Evolutionary conservation across 2,329 filamentous ascomycete species (phyloP), one percentile per base, ranked within the genome.

Genomic region (Ophiostoma australiae): DNA sequence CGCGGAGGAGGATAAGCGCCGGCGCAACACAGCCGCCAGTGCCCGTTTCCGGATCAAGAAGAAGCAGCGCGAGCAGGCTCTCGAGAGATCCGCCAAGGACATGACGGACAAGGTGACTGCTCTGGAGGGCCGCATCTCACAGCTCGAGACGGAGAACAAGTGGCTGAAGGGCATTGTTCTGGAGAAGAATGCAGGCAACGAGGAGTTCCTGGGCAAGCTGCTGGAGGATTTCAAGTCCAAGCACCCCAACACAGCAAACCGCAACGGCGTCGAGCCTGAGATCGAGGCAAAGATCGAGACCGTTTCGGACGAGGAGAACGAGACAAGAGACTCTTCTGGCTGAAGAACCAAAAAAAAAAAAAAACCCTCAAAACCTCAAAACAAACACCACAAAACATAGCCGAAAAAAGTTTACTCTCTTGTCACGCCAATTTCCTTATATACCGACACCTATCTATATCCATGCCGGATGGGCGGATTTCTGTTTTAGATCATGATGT

Each of bases 31-130:
- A 1, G 93, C 93, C 41, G 93, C 93, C 70, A 93, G 90, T 75
- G 93, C 93, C 23, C 90, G 93, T 68, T 97, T 97, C 85, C 90
- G 93, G 72, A 89, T 95, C 78, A 97, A 97, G 88, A 97, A 97
- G 90, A 97, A 97, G 87, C 92, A 95, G 82, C 90, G 93, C 69
- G 93, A 97, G 83, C 91, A 94, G 80, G 90, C 91, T 10, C 87
- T 96, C 69, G 92, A 94, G 80, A 89, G 88, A 77, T 90, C 88
- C 3, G 90, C 92, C 76, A 93, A 93, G 80, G 93, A 96, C 75
- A 91, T 94, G 81, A 87, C 87, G 37, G 91, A 95, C 66, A 93
- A 93, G 81, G 91, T 94, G 69, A 84, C 87, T 23, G 83, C 84
- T 23, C 85, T 97, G 7, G 91, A 96, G 80, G 85, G 85, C 76